A percentile compares a stretch with the other conserved stretches of the same genome.
Conservation (phyloP, 495 filamentous ascomycete species). For the Apiosordaria backusii region DNA sequence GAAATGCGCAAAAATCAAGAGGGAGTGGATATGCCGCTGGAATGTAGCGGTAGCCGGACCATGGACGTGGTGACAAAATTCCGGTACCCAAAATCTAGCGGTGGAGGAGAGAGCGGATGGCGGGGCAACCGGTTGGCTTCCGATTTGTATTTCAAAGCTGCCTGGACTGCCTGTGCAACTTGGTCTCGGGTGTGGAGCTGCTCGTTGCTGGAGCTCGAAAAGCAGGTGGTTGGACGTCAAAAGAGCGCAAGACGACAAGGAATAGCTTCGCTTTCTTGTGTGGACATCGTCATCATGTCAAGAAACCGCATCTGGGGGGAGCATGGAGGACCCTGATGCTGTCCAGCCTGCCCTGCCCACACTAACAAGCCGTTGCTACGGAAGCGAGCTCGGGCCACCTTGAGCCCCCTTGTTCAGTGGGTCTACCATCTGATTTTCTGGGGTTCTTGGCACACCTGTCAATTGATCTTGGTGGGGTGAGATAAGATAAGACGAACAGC, state of each 20-base stretch:
- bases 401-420: neutral
- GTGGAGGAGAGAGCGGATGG: constrained; percentile 11
- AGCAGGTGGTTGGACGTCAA: neutral
- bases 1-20: neutral
- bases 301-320: neutral
- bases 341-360: neutral
- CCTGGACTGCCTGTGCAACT: neutral
- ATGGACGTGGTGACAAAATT: neutral
- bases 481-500: neutral
- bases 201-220: neutral
- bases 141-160: neutral
- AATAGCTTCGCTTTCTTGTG: neutral
- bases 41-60: constrained; percentile 6
- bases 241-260: neutral
- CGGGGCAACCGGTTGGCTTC: constrained; percentile 9
- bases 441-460: neutral
- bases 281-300: neutral
- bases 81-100: neutral
- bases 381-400: constrained; percentile 2
- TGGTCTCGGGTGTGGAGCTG: neutral
- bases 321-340: neutral
- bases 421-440: neutral
- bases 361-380: neutral
- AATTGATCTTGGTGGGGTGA: neutral
- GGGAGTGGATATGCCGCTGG: neutral